These are phyloP conservation scores for Sphaerosporella brunnea DNA, from an alignment of 495 filamentous ascomycete genomes.

Conservation along the genomic window DNA sequence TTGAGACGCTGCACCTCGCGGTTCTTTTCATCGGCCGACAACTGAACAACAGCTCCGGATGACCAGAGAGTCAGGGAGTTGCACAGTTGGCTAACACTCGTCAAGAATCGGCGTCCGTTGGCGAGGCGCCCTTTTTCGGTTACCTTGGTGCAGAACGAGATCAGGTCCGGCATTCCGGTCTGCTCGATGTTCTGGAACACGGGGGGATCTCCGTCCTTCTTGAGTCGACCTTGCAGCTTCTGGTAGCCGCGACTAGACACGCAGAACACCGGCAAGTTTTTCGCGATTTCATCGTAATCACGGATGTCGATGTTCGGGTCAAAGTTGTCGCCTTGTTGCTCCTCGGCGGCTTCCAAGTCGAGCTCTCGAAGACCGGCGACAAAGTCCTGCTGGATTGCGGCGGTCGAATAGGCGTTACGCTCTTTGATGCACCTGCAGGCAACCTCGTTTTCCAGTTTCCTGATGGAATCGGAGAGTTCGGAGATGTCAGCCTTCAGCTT, in stretches of 20 bases:
- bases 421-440: slow-evolving; percentile 36
- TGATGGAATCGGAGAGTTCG: slow-evolving; percentile 25
- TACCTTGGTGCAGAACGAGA: slow-evolving; percentile 37
- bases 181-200: slow-evolving; percentile 34
- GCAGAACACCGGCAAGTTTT: slow-evolving; percentile 42
- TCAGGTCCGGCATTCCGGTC: slow-evolving; percentile 40
- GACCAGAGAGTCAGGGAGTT: slow-evolving; percentile 38
- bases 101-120: slow-evolving; percentile 33
- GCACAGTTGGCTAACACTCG: slow-evolving; percentile 33
- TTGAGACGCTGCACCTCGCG: slow-evolving; percentile 5
- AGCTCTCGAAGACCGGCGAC: slow-evolving; percentile 38
- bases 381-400: slow-evolving; percentile 39
- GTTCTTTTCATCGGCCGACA: background rate
- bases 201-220: slow-evolving; percentile 31
- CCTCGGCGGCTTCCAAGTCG: slow-evolving; percentile 33
- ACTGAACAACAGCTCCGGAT: slow-evolving; percentile 12
- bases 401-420: slow-evolving; percentile 37
- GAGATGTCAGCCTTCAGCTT: slow-evolving; percentile 22
- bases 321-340: slow-evolving; percentile 32
- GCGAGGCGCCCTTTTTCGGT: slow-evolving; percentile 33
- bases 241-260: slow-evolving; percentile 42
- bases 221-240: slow-evolving; percentile 38
- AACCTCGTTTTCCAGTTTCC: slow-evolving; percentile 27
- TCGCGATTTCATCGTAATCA: slow-evolving; percentile 41
- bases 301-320: slow-evolving; percentile 30